These are phyloP conservation scores for Themeda triandra DNA, from an alignment of 176 grass and related monocot genomes.

Conservation along the genomic window DNA sequence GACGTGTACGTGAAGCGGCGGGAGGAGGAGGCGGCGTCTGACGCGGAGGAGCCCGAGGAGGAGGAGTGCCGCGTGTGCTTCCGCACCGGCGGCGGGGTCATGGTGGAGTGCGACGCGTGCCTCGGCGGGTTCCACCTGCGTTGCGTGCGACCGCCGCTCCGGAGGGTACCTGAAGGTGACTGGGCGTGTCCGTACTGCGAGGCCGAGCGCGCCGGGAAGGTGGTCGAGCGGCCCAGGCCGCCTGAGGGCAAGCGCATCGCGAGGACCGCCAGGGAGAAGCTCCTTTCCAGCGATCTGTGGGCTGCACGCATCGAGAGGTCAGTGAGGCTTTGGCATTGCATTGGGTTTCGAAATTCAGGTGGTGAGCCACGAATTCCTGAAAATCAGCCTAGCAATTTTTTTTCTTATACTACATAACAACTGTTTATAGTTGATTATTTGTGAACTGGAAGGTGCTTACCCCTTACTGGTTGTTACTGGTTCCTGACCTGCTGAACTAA, in stretches of 20 bases:
- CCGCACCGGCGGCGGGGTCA: constrained; percentile 43
- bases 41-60: constrained; percentile 55
- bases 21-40: constrained; percentile 66
- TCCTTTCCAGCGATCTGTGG: constrained; percentile 79
- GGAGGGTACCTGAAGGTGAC: constrained; percentile 75
- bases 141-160: constrained; percentile 73
- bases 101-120: constrained; percentile 94
- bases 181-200: constrained; percentile 81
- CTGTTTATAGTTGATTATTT: not conserved
- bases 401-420: not conserved
- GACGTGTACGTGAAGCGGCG: constrained; percentile 85
- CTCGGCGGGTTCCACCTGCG: constrained; percentile 85
- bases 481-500: not conserved
- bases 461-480: not conserved
- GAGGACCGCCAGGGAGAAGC: constrained; percentile 81
- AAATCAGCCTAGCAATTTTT: not conserved
- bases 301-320: constrained; percentile 79
- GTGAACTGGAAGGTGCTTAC: no score
- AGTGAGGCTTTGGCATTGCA: not conserved
- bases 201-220: constrained; percentile 48
- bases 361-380: not conserved
- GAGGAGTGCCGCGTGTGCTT: constrained; percentile 87
- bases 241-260: constrained; percentile 48
- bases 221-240: constrained; percentile 50
- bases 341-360: not conserved